A percentile compares a stretch with the other conserved stretches of the same genome.
phyloP scores from a whole-genome alignment of 2,329 filamentous ascomycete genomes.

The Aspergillus sp. region DNA sequence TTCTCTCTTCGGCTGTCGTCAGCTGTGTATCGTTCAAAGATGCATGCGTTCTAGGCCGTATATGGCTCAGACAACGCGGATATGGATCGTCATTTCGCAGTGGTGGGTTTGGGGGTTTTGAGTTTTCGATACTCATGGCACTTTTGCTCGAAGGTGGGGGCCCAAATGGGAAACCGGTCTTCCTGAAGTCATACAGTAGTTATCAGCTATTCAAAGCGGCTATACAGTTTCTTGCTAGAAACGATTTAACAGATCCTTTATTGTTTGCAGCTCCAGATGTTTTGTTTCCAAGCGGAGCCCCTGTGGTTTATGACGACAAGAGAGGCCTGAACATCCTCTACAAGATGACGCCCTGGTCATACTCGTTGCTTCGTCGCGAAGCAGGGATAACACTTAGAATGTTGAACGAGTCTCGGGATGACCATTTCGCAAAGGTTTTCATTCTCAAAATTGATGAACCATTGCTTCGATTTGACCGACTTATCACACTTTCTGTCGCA shows the following conservation, averaged over 20 bases:
- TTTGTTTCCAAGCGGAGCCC: slow-evolving; percentile 50
- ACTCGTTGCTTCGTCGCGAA: slow-evolving; percentile 69
- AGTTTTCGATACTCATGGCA: slow-evolving; percentile 81
- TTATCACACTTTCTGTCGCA: slow-evolving; percentile 39
- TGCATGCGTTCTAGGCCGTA: slow-evolving; percentile 79
- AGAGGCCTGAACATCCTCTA: slow-evolving; percentile 79
- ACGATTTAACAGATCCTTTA: slow-evolving; percentile 70
- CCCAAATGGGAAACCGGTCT: slow-evolving; percentile 66
- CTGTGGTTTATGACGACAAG: slow-evolving; percentile 75
- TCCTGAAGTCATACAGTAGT: slow-evolving; percentile 80
- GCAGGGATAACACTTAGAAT: slow-evolving; percentile 72
- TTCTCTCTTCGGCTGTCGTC: slow-evolving; percentile 68
- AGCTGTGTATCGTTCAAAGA: slow-evolving; percentile 74
- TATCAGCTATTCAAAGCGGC: slow-evolving; percentile 94
- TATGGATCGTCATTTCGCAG: slow-evolving; percentile 67
- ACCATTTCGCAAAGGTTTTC: slow-evolving; percentile 84
- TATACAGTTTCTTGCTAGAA: slow-evolving; percentile 79
- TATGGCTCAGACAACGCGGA: slow-evolving; percentile 87
- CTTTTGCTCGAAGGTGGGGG: slow-evolving; percentile 77
- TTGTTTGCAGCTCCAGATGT: slow-evolving; percentile 36
- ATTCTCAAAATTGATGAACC: slow-evolving; percentile 60
- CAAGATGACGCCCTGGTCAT: slow-evolving; percentile 89
- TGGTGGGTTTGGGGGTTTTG: slow-evolving; percentile 90
- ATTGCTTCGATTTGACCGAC: slow-evolving; percentile 56
- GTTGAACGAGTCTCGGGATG: slow-evolving; percentile 69